Evolutionary conservation across 768 basidiomycete genomes (phyloP), one percentile per base, ranked within the genome.

Genomic region (Harrya chromipes): DNA sequence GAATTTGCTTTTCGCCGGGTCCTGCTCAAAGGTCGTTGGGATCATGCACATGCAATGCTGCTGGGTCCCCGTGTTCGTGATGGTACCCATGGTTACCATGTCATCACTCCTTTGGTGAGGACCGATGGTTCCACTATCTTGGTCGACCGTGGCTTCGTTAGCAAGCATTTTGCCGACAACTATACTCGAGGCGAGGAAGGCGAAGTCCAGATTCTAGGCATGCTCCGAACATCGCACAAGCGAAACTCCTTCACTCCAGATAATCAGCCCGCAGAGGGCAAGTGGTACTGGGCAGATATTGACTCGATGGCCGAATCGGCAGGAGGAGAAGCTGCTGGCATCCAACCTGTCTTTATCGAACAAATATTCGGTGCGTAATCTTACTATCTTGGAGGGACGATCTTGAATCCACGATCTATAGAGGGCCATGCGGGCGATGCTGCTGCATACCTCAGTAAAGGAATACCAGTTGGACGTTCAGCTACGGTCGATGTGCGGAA

Each of bases 211-310:
- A 67, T 97, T 2, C 69, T 89, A 26, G 94, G 93, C 45, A 92
- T 97, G 89, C 75, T 98, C 47, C 79, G 92, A 47, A 86, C 82
- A 2, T 83, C 85, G 24, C 84, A 86, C 60, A 69, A 72, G 36
- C 81, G 85, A 44, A 90, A 91, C 61, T 63, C 62, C 6, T 99
- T 95, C 66, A 94, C 92, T 3, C 94, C 94, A 16, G 85, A 91
- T 44, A 99, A 99, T 65, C 76, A 81, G 37, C 86, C 89, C 0
- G 77, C 78, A 40, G 76, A 81, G 44, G 85, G 87, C 11, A 80
- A 84, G 65, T 99, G 95, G 94, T 92, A 90, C 60, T 99, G 93
- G 89, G 81, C 81, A 17, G 92, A 98, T 64, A 77, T 93, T 6
- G 77, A 80, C 16, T 78, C 82, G 21, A 92, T 99, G 84, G 83